Evolutionary conservation across 73 alveolate genomes (phyloP), one percentile per base, ranked within the genome.

Genomic region (Halteria grandinella): DNA sequence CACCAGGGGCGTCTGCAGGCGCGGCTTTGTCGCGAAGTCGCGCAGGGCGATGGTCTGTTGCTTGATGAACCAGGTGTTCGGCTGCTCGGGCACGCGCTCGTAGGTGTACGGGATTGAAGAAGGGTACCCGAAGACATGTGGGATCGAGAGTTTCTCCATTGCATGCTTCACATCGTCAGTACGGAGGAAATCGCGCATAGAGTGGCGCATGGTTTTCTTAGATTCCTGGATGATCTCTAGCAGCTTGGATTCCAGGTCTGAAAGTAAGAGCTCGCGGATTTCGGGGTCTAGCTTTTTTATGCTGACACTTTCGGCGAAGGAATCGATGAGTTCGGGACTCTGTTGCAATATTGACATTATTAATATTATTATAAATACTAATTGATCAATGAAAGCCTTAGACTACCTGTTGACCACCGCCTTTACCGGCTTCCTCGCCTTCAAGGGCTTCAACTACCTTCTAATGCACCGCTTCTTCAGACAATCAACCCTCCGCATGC

Each of bases 191-290:
- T 50, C 63, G 25, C 88, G 43, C 81, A 62, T 77, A 1, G 81
- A 60, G 60, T 77, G 88, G 37, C 88, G 50, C 88, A 77, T 77
- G 1, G 63, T 62, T 29, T 77, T 77, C 64, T 63, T 77, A 2
- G 82, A 52, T 60, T 77, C 75, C 81, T 51, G 18, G 10, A 75
- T 33, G 10, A 75, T 75, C 29, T 75, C 71, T 5, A 75, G 71
- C 14, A 45, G 57, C 32, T 75, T 75, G 55, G 69, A 32, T 27
- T 75, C 79, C 3, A 62, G 25, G 47, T 75, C 87, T 20, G 87
- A 75, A 1, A 75, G 79, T 7, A 75, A 25, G 6, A 75, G 32
- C 17, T 59, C 63, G 18, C 25, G 53, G 25, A 75, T 79, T n/a
- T 75, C 87, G 37, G 34, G 34, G 10, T 75, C 87, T 3, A 75